Conservation (phyloP, 176 grass and related monocot genomes). For the Musa beccarii region DNA sequence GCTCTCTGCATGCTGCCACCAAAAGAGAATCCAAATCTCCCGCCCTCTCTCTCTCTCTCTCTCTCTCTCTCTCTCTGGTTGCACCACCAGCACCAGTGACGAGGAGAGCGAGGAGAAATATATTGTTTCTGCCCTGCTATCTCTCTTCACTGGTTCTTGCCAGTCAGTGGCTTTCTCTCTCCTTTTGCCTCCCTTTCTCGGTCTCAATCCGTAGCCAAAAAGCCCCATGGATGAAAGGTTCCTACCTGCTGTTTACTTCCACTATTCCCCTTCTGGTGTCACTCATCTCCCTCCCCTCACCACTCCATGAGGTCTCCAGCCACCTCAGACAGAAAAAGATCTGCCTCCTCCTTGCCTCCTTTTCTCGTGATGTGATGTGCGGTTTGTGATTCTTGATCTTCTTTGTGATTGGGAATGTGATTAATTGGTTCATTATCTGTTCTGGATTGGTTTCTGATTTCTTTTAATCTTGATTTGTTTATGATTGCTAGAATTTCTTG, state of each 20-base stretch:
- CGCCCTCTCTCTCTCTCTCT: too few relatives aligned
- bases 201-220: background rate
- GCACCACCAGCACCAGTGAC: too few relatives aligned
- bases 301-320: slow-evolving; percentile 73
- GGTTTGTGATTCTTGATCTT: background rate
- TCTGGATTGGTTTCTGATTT: background rate
- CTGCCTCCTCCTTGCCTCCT: slow-evolving; percentile 23
- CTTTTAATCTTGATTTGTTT: background rate
- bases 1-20: too few relatives aligned
- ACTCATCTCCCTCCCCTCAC: slow-evolving; percentile 75
- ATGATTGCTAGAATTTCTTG: background rate
- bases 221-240: slow-evolving; percentile 75
- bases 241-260: slow-evolving; percentile 58
- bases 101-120: background rate
- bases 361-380: background rate
- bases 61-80: too few relatives aligned
- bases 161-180: background rate
- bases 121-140: background rate
- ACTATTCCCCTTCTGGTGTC: slow-evolving; percentile 79
- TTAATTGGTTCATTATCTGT: background rate
- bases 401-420: background rate
- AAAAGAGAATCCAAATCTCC: too few relatives aligned
- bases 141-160: background rate
- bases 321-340: slow-evolving; percentile 86
- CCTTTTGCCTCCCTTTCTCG: background rate